Evolutionary conservation across 345 rosid genomes (phyloP).

Genomic region (Citrus cavaleriei): DNA sequence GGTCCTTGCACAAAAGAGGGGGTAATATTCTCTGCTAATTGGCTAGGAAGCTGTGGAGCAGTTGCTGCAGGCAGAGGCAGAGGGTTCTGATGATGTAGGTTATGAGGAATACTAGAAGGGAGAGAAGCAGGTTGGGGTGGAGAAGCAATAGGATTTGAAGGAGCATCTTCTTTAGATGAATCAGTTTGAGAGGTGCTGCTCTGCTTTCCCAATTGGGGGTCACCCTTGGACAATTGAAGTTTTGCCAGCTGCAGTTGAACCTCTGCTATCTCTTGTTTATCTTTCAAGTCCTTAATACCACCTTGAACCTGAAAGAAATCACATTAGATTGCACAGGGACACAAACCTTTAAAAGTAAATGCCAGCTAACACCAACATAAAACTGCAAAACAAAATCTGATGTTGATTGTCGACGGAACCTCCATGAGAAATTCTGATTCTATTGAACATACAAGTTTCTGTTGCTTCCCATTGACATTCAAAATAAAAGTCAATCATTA

Average conservation of each 20-base stretch:
- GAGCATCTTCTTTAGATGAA: conserved; percentile 14
- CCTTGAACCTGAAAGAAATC: conserved; percentile 38
- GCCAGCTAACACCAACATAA: not conserved
- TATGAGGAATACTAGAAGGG: conserved; percentile 10
- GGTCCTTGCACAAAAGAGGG: conserved; percentile 14
- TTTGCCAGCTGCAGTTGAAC: conserved; percentile 34
- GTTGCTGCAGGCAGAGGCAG: conserved; percentile 19
- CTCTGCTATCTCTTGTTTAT: conserved; percentile 58
- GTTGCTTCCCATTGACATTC: not conserved
- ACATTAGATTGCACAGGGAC: not conserved
- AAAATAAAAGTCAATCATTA: not conserved
- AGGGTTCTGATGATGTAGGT: conserved; percentile 18
- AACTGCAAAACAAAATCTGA: no score
- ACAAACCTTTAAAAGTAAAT: no score
- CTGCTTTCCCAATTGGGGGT: conserved; percentile 21
- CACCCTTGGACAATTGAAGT: conserved; percentile 29
- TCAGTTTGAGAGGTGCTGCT: conserved; percentile 19
- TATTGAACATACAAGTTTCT: not conserved
- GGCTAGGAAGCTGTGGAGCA: conserved; percentile 29
- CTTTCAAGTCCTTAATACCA: conserved; percentile 44
- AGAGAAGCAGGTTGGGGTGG: conserved; percentile 19
- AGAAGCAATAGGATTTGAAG: conserved; percentile 6
- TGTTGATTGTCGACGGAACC: not conserved
- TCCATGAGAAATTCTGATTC: not conserved
- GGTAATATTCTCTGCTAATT: conserved; percentile 2